phyloP scores from a whole-genome alignment of 2,329 filamentous ascomycete genomes.

The Trichoderma pleuroti region DNA sequence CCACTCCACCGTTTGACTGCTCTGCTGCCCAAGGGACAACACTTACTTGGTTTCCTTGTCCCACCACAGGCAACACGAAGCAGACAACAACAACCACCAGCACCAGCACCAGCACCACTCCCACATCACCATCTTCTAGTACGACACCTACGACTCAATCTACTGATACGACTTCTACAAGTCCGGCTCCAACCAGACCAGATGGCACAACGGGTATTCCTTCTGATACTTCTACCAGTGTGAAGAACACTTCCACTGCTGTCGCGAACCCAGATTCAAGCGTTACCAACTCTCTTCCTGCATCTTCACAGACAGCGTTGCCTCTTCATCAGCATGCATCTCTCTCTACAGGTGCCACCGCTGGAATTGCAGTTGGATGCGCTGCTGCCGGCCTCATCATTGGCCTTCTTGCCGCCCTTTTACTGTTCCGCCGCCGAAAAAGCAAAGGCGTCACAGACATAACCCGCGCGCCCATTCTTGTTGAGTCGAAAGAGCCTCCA shows the following conservation, averaged over 20 bases:
- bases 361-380: slow-evolving; percentile 29
- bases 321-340: background rate
- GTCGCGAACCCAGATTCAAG: background rate
- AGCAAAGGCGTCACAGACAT: background rate
- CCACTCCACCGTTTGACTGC: too few relatives aligned
- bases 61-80: background rate
- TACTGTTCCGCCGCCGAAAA: slow-evolving; percentile 25
- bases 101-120: background rate
- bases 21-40: too few relatives aligned
- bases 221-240: background rate
- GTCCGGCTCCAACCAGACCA: background rate
- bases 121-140: background rate
- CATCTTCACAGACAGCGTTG: background rate
- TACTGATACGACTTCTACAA: background rate
- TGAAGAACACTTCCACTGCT: background rate
- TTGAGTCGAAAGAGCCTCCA: background rate
- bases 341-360: background rate
- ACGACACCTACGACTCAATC: background rate
- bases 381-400: slow-evolving; percentile 28
- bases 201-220: background rate
- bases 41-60: background rate
- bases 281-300: background rate
- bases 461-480: background rate
- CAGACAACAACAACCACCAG: background rate
- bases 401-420: slow-evolving; percentile 26